Evolutionary conservation across 495 filamentous ascomycete genomes (phyloP).

Genomic region (Aspergillus coremiiformis): DNA sequence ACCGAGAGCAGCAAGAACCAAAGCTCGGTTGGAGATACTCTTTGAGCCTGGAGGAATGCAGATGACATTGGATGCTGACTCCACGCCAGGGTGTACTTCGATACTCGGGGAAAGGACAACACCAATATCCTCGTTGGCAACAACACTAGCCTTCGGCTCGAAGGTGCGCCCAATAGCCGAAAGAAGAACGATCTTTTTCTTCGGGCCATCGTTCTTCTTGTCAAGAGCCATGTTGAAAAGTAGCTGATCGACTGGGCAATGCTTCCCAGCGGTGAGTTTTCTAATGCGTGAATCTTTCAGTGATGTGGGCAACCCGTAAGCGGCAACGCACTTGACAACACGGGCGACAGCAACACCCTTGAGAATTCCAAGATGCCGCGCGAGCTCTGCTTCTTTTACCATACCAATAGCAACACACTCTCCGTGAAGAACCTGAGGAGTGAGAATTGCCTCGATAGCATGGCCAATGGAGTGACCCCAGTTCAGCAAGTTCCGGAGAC

Average conservation of each 20-base stretch:
- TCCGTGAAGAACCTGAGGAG: slow-evolving; percentile 90
- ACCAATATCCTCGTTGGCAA: slow-evolving; percentile 77
- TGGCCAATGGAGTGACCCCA: slow-evolving; percentile 98
- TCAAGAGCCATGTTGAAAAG: slow-evolving; percentile 92
- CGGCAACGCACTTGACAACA: slow-evolving; percentile 84
- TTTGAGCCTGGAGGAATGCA: slow-evolving; percentile 94
- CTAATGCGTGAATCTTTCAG: slow-evolving; percentile 76
- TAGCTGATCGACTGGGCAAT: slow-evolving; percentile 84
- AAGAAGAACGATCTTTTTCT: slow-evolving; percentile 96
- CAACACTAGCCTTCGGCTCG: slow-evolving; percentile 79
- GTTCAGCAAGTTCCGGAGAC: slow-evolving; percentile 88
- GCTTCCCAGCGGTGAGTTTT: slow-evolving; percentile 77
- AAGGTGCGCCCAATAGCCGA: slow-evolving; percentile 82
- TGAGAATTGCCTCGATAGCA: slow-evolving; percentile 90
- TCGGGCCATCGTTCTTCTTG: slow-evolving; percentile 94
- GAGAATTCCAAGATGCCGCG: slow-evolving; percentile 82
- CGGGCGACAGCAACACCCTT: slow-evolving; percentile 82
- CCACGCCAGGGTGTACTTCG: slow-evolving; percentile 61
- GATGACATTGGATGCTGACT: slow-evolving; percentile 53
- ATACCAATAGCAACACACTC: slow-evolving; percentile 96
- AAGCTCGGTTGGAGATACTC: slow-evolving; percentile 92
- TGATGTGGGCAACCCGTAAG: slow-evolving; percentile 84
- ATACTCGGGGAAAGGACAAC: slow-evolving; percentile 78
- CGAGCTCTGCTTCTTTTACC: slow-evolving; percentile 94
- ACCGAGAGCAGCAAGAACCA: slow-evolving; percentile 87